Conservation (phyloP, 2,329 filamentous ascomycete species). For the Catunica adiposa region DNA sequence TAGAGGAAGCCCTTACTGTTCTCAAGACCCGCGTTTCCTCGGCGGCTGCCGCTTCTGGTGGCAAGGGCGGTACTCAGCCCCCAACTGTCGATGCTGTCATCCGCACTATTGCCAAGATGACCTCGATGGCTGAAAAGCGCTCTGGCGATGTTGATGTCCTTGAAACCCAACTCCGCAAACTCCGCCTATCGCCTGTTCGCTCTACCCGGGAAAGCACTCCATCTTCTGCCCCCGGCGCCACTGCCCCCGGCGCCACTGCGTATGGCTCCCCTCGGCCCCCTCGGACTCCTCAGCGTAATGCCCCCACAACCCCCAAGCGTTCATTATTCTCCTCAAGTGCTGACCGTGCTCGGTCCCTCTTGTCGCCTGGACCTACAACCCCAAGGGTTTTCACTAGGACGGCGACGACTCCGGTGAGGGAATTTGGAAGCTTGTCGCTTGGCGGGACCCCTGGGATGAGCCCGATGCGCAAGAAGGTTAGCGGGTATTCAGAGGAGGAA, state of each 20-base stretch:
- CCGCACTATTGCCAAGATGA: constrained; percentile 85
- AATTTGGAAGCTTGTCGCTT: background rate
- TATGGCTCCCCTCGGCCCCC: constrained; percentile 30
- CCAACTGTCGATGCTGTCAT: constrained; percentile 87
- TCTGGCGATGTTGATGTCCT: constrained; percentile 82
- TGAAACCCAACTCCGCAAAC: constrained; percentile 67
- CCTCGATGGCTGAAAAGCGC: constrained; percentile 75
- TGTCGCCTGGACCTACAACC: constrained; percentile 14
- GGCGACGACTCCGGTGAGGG: constrained; percentile 3
- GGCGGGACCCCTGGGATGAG: constrained; percentile 17
- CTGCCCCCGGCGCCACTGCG: constrained; percentile 20
- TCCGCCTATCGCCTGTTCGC: constrained; percentile 32
- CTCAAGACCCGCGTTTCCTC: constrained; percentile 62
- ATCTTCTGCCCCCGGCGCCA: background rate
- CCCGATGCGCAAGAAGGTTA: constrained; percentile 41
- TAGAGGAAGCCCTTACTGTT: constrained; percentile 64
- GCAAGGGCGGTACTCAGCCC: constrained; percentile 27
- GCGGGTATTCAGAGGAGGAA: constrained; percentile 42
- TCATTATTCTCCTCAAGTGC: constrained; percentile 14
- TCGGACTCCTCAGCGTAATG: constrained; percentile 24
- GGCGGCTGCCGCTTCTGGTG: constrained; percentile 28
- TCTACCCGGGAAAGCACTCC: constrained; percentile 1
- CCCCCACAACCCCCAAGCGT: constrained; percentile 26
- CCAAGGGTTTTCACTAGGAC: background rate
- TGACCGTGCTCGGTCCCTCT: constrained; percentile 22